A percentile compares a stretch with the other conserved stretches of the same genome.
Evolutionary conservation across 1,139 yeast genomes (phyloP).

Genomic region (Saccharomyces hybrid): DNA sequence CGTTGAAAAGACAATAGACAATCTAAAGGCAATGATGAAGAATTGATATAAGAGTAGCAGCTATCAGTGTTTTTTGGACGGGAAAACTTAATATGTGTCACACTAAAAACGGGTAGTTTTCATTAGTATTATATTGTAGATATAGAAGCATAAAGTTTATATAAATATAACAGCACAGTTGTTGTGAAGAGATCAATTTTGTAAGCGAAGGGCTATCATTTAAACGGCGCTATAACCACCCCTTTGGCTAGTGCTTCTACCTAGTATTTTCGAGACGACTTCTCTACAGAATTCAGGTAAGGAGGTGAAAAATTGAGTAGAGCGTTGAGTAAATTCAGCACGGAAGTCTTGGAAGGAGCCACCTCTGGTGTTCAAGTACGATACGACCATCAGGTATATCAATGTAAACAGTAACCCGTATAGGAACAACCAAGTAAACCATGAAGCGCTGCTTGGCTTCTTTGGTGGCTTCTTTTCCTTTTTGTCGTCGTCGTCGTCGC

Average conservation of each 20-base stretch:
- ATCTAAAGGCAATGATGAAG: conserved; percentile 36
- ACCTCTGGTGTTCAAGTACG: conserved; percentile 53
- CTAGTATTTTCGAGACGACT: conserved; percentile 61
- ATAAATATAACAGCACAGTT: not conserved
- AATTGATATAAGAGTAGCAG: not conserved
- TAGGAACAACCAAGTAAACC: conserved; percentile 70
- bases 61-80: not conserved
- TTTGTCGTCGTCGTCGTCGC: conserved; percentile 31
- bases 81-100: not conserved
- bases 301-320: conserved; percentile 50
- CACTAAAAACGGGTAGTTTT: conserved; percentile 2
- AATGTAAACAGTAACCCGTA: conserved; percentile 61
- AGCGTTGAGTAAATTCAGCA: conserved; percentile 68
- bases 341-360: conserved; percentile 39
- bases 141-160: not conserved
- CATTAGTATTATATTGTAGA: not conserved
- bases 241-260: conserved; percentile 41
- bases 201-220: conserved; percentile 5
- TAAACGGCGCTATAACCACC: conserved; percentile 92
- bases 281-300: conserved; percentile 69
- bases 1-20: conserved; percentile 61
- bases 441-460: conserved; percentile 33
- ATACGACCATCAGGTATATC: conserved; percentile 67
- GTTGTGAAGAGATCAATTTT: not conserved
- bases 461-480: conserved; percentile 6